Evolutionary conservation across 192 early-diverging fungal genomes (phyloP), one percentile per base, ranked within the genome.

Genomic region (Backusella mclennaniae): DNA sequence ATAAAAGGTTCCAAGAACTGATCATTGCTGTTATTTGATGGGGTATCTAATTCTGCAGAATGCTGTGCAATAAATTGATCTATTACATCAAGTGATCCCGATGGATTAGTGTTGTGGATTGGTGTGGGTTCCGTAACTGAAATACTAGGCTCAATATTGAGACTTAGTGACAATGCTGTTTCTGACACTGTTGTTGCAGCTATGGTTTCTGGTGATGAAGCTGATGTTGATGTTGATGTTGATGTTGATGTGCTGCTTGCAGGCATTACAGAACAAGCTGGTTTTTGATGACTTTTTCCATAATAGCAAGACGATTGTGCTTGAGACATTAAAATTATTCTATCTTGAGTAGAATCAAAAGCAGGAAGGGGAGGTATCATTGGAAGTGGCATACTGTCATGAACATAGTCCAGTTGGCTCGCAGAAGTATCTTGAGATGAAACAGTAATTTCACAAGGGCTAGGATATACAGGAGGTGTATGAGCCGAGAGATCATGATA

Each of bases 21-120:
- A 63, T 63, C 26, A 29, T 63, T 63, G 9, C 4, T 63, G 56
- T 14, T 53, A 53, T 36, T 42, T 66, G 29, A n/a, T 76, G 74
- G 7, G 3, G 6, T 31, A 21, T 41, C 39, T 41, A 36, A 19
- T 42, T 38, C 44, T 5, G 35, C 21, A 36, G 52, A n/a, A 52
- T 72, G 70, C 15, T 72, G 44, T 46, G 38, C 42, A 52, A 72
- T 72, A 31, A 72, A 44, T 33, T 72, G 70, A 49, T 72, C 70
- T 12, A 44, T 44, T 19, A n/a, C 42, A 29, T 39, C 44, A 31
- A 72, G 38, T 14, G 56, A 29, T 71, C 8, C 69, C 0, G 70
- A 29, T 17, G 41, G 9, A 19, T 42, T 31, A 7, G 2, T 72
- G 4, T 9, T 21, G 14, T 44, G 21, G 23, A 72, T 72, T 26